phyloP scores from a whole-genome alignment of 306 rosid species.

The Alnus glutinosa region DNA sequence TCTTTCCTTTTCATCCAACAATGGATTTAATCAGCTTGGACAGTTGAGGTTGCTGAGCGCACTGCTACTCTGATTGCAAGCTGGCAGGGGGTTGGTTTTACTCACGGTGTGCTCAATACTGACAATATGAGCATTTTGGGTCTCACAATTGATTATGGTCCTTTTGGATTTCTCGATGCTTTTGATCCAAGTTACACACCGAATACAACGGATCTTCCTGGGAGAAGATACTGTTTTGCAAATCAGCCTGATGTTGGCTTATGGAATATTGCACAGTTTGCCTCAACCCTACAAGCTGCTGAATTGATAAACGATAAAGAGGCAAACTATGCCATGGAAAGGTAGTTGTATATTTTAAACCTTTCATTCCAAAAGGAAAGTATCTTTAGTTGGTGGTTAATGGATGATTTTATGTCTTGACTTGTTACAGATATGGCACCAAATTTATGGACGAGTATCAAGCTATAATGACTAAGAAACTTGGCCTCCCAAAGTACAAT shows the following conservation, averaged over 20 bases:
- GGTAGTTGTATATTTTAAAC: conserved; percentile 50
- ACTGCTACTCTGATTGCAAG: conserved; percentile 88
- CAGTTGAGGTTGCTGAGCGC: conserved; percentile 89
- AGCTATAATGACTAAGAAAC: conserved; percentile 90
- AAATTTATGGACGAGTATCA: conserved; percentile 97
- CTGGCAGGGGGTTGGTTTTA: conserved; percentile 99
- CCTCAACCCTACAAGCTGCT: conserved; percentile 68
- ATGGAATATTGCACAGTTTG: conserved; percentile 89
- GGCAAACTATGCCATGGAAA: conserved; percentile 94
- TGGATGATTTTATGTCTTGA: conserved; percentile 25
- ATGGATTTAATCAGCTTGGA: conserved; percentile 72
- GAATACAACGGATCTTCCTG: conserved; percentile 97
- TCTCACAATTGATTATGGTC: conserved; percentile 94
- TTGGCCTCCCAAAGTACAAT: conserved; percentile 90
- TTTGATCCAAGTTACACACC: conserved; percentile 98
- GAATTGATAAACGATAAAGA: conserved; percentile 82
- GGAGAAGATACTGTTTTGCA: conserved; percentile 96
- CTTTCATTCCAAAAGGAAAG: conserved; percentile 8
- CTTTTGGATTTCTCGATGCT: conserved; percentile 98
- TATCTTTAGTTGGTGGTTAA: conserved; percentile 7
- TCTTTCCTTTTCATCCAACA: conserved; percentile 17
- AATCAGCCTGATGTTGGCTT: conserved; percentile 97
- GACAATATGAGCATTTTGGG: conserved; percentile 99
- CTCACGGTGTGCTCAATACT: conserved; percentile 98
- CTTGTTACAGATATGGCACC: conserved; percentile 72